Base-by-base conservation (phyloP, 2,329 filamentous ascomycete species). In the Hortaea sp. region DNA sequence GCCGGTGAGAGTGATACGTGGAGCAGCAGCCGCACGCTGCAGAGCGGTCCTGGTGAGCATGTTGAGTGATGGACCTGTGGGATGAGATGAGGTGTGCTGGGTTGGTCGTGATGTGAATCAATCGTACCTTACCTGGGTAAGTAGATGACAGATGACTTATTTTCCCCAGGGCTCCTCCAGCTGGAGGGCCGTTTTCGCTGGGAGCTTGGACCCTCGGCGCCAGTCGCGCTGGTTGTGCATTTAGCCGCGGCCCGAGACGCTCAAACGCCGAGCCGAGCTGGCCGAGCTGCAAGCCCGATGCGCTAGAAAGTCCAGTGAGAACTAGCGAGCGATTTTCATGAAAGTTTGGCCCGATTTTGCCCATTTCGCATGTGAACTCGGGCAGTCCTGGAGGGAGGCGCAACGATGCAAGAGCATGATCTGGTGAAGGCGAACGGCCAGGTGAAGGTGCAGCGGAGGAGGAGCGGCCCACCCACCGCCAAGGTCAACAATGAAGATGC, bases 1-100 rank as follows among this genome's bases (percentile, higher is more conserved):
- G 42, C 51, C 42, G 30, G 30, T 9, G 28, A 30, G 12, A 27
- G 48, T 37, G 46, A 41, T 43, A 49, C 58, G 56, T 27, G 53
- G 39, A 42, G 56, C 55, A 27, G 55, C 55, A 10, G 51, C 52
- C 32, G 58, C 59, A 42, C 60, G 56, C 49, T 60, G 59, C 39
- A 62, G 51, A 40, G 54, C 55, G 41, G 57, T 53, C 41, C 53
- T 58, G 49, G 60, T 51, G 45, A 62, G 51, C 60, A 63, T 63
- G 42, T 48, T 56, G 49, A 41, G 2, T 4, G 27, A n/a, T 43
- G 7, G 28, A 7, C n/a, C 20, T 20, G 20, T 20, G 20, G 30
- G 31, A 32, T 39, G 37, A 5, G 10, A 39, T 39, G 37, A 39
- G 10, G 37, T n/a, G 37, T 39, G 37, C 7, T 39, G 10, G 9